Evolutionary conservation across 1,284 basidiomycete genomes (phyloP), one percentile per base, ranked within the genome.

Genomic region (Microbotryomycetes sp.): DNA sequence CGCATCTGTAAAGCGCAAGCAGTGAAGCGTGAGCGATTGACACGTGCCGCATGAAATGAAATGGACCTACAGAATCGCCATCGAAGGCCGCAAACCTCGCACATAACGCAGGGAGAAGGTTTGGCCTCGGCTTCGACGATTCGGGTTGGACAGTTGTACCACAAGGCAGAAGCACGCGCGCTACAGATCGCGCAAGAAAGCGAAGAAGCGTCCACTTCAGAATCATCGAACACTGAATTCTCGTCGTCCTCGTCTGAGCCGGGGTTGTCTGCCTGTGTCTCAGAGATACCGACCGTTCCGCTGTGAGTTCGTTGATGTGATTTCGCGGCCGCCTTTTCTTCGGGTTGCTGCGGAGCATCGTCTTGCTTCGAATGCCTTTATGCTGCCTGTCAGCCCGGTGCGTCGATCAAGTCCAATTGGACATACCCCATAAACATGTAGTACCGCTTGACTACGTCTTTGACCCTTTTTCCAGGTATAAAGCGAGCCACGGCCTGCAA

Each of bases 21-120:
- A 48, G 7, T 30, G 15, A 5, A 29, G 21, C 21, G 27, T 35
- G n/a, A 45, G 45, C 23, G 21, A n/a, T n/a, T 5, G 2, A 7
- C 5, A 45, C 16, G 41, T 23, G 23, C 13, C 11, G 16, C 18
- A 3, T 50, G 24, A 27, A 6, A 27, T n/a, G 31, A 30, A 5
- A 15, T 21, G 13, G 13, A 59, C 70, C 57, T 45, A 71, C 71
- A 72, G 29, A 69, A 69, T 31, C 71, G 47, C 68, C 69, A 72
- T 5, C 69, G 64, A 21, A 70, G 49, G 2, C 69, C 67, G 54
- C 71, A 72, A 16, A 30, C 50, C 27, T 65, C 60, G 50, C 71
- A 72, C 62, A 72, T 67, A 46, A 67, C 62, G 13, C 27, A 35
- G 50, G 64, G 63, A 6, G 16, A 29, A 26, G 63, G 63, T 47